Conservation (phyloP, 345 rosid genomes). For the Acer yangbiense region DNA sequence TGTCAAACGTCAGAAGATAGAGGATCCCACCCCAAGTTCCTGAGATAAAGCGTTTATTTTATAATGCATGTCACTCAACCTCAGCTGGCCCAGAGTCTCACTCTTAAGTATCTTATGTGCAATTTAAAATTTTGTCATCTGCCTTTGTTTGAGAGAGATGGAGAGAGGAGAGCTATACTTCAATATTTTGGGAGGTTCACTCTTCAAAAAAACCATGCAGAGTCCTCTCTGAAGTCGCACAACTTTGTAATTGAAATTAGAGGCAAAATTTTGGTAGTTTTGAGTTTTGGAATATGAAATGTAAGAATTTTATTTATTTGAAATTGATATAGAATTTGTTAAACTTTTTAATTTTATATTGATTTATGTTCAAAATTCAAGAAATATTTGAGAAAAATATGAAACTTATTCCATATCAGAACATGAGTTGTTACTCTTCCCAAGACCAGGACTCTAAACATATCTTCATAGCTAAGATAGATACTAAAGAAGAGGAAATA, state of each 20-base stretch:
- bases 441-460: too few relatives aligned
- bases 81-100: neutral
- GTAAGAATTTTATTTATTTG: conserved; percentile 8
- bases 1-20: conserved; percentile 50
- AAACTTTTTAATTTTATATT: neutral
- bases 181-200: neutral
- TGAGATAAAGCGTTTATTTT: conserved; percentile 2
- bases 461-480: too few relatives aligned
- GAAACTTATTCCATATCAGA: too few relatives aligned
- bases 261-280: conserved; percentile 16
- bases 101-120: neutral
- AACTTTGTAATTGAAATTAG: neutral
- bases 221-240: neutral
- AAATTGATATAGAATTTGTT: neutral
- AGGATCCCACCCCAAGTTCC: conserved; percentile 27
- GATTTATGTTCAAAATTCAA: too few relatives aligned
- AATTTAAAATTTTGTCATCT: neutral
- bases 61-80: neutral
- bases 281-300: neutral
- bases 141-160: neutral
- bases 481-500: too few relatives aligned
- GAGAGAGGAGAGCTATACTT: conserved; percentile 1
- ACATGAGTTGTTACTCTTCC: too few relatives aligned
- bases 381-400: too few relatives aligned
- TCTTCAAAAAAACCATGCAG: neutral